Base-by-base conservation (phyloP, 2,329 filamentous ascomycete genomes). In the Hypoxylon sp. region DNA sequence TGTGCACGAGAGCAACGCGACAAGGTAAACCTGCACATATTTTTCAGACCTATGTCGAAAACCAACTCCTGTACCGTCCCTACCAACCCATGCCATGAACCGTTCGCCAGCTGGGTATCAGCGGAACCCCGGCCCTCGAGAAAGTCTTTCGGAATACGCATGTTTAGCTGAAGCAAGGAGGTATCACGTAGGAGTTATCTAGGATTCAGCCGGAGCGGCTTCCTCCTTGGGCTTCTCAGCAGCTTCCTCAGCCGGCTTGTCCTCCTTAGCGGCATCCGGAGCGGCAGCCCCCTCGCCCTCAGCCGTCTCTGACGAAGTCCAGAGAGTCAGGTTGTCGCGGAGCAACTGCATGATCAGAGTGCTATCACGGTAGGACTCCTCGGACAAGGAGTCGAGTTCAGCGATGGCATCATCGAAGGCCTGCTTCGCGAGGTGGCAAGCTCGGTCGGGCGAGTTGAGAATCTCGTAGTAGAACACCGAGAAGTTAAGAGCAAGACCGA, bases 391-490 rank as follows among this genome's bases (percentile, higher is more conserved):
- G 86, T 98, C 94, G 74, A 98, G 93, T 89, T 98, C 94, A 77
- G 94, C 94, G 80, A 98, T 97, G 76, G 94, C 94, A 80, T 97
- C 94, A 79, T 98, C 94, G 78, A 98, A 98, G 52, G 95, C 94
- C 86, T 98, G 94, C 89, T 98, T 98, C 82, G 94, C 94, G 72
- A 98, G 89, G 80, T 98, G 94, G 89, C 94, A 98, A 77, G 94
- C 94, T 79, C 92, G 93, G 82, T 97, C 94, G 76, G 94, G 94
- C 34, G 94, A 96, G 90, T 97, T 98, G 79, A 97, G 86, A 80
- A 97, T 97, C 88, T 97, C 95, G 83, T 97, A 97, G 89, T 97
- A 97, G 87, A 97, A 97, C 76, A 97, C 94, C 70, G 94, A 97
- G 89, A 98, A 97, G 91, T 97, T 98, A 74, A 98, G 89, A 73